Evolutionary conservation across 108 stramenopile species (phyloP), one percentile per base, ranked within the genome.

Genomic region (Skeletonema tropicum): DNA sequence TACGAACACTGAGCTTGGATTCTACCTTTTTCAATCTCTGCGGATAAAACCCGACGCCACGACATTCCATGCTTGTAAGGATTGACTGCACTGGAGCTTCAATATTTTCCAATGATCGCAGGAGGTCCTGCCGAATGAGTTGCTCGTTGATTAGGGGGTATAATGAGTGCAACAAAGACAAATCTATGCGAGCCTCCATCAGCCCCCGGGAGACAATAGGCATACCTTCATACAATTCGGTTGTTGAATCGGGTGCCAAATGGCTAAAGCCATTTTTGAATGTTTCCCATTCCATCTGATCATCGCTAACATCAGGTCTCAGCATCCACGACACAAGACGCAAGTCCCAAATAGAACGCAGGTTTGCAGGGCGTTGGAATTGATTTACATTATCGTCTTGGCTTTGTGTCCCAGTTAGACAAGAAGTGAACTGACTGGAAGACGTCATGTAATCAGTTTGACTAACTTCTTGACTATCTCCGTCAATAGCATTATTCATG

Each of bases 51-150:
- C 63, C 81, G 13, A 85, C 73, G 11, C 86, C 86, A 38, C 73
- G 66, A 64, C 76, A 85, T 72, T 89, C 82, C 84, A 85, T 85
- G 4, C 80, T 70, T 9, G 84, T 46, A 8, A 85, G 69, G 39
- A 85, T 72, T 14, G 71, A 73, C 45, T 79, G 77, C 3, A 79
- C 70, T 10, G 84, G 84, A 21, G 75, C 63, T 49, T 85, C 84
- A 36, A 85, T 85, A 15, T 71, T 12, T 19, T 80, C 70, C 13
- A 75, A 59, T 21, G 84, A 75, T 19, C 31, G 64, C 17, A 58
- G 30, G 14, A 85, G 57, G 36, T 75, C 71, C 5, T 77, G 76
- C 6, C 59, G 29, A 39, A 57, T 48, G 19, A 85, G 33, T 38
- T 71, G 71, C 19, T 58, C 23, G 33, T 73, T 70, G 52, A 85